Evolutionary conservation across 257 asterid species (phyloP).

Genomic region (Cruciata laevipes): DNA sequence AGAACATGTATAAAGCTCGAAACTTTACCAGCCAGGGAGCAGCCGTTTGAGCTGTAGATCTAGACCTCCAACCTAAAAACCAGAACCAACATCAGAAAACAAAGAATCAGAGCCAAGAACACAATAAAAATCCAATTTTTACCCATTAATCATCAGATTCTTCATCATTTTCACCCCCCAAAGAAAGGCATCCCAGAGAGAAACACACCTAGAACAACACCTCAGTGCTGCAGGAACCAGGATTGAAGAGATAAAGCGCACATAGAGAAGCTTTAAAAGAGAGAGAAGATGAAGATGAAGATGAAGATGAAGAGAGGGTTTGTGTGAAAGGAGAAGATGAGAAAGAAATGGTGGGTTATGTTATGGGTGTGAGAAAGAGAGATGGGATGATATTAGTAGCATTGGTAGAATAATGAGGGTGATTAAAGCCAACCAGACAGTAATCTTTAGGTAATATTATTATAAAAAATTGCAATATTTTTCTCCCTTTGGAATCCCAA

Average conservation of each 20-base stretch:
- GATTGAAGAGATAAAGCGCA: conserved; percentile 5
- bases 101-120: conserved; percentile 6
- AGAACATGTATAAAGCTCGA: conserved; percentile 7
- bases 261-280: conserved; percentile 18
- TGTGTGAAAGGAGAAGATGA: conserved; percentile 16
- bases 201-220: conserved; percentile 37
- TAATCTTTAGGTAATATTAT: conserved; percentile 11
- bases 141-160: conserved; percentile 6
- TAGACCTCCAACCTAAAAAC: conserved; percentile 50
- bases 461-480: not conserved
- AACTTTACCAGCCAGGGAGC: conserved; percentile 42
- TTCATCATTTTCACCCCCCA: not conserved
- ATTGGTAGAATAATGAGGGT: conserved; percentile 18
- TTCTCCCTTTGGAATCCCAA: not conserved
- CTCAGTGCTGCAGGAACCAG: conserved; percentile 28
- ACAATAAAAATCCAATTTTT: conserved; percentile 13
- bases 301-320: conserved; percentile 2
- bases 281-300: conserved; percentile 15
- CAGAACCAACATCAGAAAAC: conserved; percentile 24
- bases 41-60: conserved; percentile 56
- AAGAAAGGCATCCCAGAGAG: conserved; percentile 11
- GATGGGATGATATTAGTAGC: conserved; percentile 14
- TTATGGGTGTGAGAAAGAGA: conserved; percentile 25
- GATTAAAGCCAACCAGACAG: conserved; percentile 24
- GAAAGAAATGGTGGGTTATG: conserved; percentile 35